These are phyloP conservation scores for Heracleum sosnowskyi DNA, from an alignment of 129 eudicot species.

Conservation along the genomic window DNA sequence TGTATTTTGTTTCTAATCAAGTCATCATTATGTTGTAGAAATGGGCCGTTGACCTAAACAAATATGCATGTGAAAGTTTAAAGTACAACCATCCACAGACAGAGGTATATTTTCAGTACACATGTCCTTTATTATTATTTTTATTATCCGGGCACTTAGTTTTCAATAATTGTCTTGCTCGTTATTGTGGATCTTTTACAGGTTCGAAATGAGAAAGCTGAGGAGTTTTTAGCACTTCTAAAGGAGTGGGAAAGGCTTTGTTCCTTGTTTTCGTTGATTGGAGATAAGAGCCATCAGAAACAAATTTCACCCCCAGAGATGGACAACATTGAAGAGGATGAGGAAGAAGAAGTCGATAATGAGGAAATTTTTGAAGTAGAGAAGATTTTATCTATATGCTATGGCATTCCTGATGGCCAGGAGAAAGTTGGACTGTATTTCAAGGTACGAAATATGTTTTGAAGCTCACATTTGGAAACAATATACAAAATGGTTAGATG, in stretches of 20 bases:
- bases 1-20: background rate
- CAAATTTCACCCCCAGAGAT: background rate
- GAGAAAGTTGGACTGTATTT: slow-evolving; percentile 38
- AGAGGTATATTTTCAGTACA: slow-evolving; percentile 26
- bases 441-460: slow-evolving; percentile 36
- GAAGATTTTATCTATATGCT: slow-evolving; percentile 44
- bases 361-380: slow-evolving; percentile 71
- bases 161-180: background rate
- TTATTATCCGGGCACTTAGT: background rate
- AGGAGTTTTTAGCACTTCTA: slow-evolving; percentile 42
- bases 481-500: background rate
- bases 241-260: slow-evolving; percentile 74
- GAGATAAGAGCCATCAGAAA: slow-evolving; percentile 21
- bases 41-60: slow-evolving; percentile 75
- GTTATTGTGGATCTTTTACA: background rate
- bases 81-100: slow-evolving; percentile 74
- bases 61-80: slow-evolving; percentile 61
- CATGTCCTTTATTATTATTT: background rate
- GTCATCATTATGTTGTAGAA: slow-evolving; percentile 25
- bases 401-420: slow-evolving; percentile 51
- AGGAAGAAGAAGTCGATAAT: slow-evolving; percentile 4
- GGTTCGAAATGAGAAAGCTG: slow-evolving; percentile 20
- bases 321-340: slow-evolving; percentile 25
- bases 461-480: background rate
- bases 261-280: slow-evolving; percentile 16